A percentile compares a stretch with the other conserved stretches of the same genome.
Evolutionary conservation across 2,329 filamentous ascomycete species (phyloP).

Genomic region (Stagonosporopsis tanaceti): DNA sequence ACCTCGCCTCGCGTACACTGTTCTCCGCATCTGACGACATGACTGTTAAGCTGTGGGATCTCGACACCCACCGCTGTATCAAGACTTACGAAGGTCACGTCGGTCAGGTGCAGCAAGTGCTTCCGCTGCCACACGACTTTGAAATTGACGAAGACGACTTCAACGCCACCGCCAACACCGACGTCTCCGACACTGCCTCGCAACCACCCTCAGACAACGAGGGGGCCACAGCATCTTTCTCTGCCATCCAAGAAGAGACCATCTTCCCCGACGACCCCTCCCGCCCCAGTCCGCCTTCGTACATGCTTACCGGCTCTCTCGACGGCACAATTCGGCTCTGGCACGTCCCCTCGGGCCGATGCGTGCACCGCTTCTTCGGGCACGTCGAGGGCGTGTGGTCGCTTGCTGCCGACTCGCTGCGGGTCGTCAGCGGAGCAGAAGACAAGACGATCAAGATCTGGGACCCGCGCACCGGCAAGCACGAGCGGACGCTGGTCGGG

Average conservation of each 20-base stretch:
- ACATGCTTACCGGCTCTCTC: conserved; percentile 91
- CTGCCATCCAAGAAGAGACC: conserved; percentile 29
- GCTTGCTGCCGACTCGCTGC: conserved; percentile 84
- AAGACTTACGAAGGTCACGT: conserved; percentile 85
- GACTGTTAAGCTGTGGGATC: conserved; percentile 89
- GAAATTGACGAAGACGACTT: conserved; percentile 79
- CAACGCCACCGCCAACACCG: conserved; percentile 63
- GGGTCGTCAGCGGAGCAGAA: conserved; percentile 88
- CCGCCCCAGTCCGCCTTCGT: conserved; percentile 80
- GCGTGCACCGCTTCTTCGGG: conserved; percentile 92
- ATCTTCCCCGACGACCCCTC: conserved; percentile 68
- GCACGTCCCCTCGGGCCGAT: conserved; percentile 83
- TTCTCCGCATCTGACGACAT: conserved; percentile 95
- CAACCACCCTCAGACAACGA: conserved; percentile 36
- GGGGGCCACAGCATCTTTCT: conserved; percentile 8
- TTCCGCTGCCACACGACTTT: conserved; percentile 84
- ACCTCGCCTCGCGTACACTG: conserved; percentile 81
- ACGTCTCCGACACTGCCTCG: conserved; percentile 52
- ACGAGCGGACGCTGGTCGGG: conserved; percentile 89
- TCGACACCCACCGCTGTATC: conserved; percentile 83
- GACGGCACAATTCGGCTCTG: conserved; percentile 92
- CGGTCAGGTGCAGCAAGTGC: conserved; percentile 91
- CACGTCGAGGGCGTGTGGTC: conserved; percentile 97
- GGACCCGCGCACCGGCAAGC: conserved; percentile 90
- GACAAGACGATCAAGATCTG: conserved; percentile 96